Conservation (phyloP, 2,329 filamentous ascomycete species). For the Alternaria viburni region DNA sequence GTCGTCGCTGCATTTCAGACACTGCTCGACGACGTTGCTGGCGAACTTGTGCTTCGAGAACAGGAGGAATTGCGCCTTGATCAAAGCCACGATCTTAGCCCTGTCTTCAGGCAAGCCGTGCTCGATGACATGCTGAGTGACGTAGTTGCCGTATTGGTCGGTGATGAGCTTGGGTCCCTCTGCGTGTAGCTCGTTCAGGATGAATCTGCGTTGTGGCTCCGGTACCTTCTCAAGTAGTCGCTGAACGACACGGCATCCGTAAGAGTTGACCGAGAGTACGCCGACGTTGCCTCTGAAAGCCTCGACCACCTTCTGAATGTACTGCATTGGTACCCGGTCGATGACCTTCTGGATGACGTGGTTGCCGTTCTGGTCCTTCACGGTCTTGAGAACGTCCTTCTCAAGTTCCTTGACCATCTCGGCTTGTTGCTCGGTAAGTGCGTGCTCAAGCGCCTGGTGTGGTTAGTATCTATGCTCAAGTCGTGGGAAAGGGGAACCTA, state of each 20-base stretch:
- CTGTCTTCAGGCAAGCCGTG: conserved; percentile 77
- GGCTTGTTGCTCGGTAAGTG: conserved; percentile 90
- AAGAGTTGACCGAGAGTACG: conserved; percentile 76
- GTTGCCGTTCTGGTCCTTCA: conserved; percentile 90
- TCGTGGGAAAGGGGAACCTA: conserved; percentile 42
- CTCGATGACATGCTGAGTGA: conserved; percentile 88
- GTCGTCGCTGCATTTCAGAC: conserved; percentile 73
- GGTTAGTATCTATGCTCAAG: conserved; percentile 3
- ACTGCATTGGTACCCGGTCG: conserved; percentile 75
- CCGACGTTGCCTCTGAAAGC: conserved; percentile 78
- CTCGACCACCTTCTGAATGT: conserved; percentile 85
- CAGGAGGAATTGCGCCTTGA: conserved; percentile 72
- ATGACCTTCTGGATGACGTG: conserved; percentile 97
- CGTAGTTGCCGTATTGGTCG: conserved; percentile 95
- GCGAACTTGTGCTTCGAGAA: conserved; percentile 96
- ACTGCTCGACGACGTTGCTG: conserved; percentile 96
- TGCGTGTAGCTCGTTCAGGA: conserved; percentile 79
- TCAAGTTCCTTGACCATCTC: conserved; percentile 84
- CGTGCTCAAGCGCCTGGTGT: conserved; percentile 79
- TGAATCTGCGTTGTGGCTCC: conserved; percentile 70
- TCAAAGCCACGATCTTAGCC: conserved; percentile 72
- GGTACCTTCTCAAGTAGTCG: conserved; percentile 85
- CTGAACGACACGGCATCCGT: conserved; percentile 92
- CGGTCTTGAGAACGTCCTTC: conserved; percentile 74
- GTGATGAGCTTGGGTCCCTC: conserved; percentile 75